Base-by-base conservation (phyloP, 2,329 filamentous ascomycete genomes). In the Phyllachora maydis region DNA sequence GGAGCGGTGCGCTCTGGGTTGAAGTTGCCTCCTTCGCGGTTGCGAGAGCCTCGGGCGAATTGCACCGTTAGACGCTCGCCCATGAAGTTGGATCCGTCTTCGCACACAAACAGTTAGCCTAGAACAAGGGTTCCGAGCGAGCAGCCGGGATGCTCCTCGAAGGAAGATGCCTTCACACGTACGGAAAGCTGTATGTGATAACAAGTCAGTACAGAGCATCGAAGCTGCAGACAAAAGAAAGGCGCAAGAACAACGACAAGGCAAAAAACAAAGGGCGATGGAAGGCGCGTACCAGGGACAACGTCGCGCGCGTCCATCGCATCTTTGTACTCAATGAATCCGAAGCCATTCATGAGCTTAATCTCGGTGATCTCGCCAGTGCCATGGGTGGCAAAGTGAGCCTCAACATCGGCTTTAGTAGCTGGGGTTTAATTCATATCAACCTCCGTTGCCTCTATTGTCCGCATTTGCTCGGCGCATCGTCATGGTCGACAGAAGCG, bases 261-360 rank as follows among this genome's bases (percentile, higher is more conserved):
- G 27, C 24, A 28, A 16, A 31, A 27, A 34, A 25, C 24, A 27
- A 31, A 27, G 22, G 26, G 28, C 25, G 26, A 26, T 20, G 29
- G 24, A 28, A 30, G 32, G 7, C 16, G 43, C 73, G 58, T 67
- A 93, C 88, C 85, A 52, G 88, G 88, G 43, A 98, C 88, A 34
- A 98, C 83, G 56, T 98, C 88, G 46, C 85, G 77, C 37, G 88
- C 88, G 56, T 98, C 88, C 76, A 93, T 79, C 28, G 82, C 71
- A 56, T 95, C 88, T 53, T 93, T 90, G 54, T 95, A 98, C 53
- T 98, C 88, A 47, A 98, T 92, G 60, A 98, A 98, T 48, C 88
- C 88, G 47, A 98, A 98, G 43, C 88, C 88, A 48, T 92, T 95
- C 88, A 98, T 98, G 34, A 98, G 70, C 62, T 98, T 98, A 58